Evolutionary conservation across 352 stramenopile genomes (phyloP).

Genomic region (Phytopythium cucurbitacearum): DNA sequence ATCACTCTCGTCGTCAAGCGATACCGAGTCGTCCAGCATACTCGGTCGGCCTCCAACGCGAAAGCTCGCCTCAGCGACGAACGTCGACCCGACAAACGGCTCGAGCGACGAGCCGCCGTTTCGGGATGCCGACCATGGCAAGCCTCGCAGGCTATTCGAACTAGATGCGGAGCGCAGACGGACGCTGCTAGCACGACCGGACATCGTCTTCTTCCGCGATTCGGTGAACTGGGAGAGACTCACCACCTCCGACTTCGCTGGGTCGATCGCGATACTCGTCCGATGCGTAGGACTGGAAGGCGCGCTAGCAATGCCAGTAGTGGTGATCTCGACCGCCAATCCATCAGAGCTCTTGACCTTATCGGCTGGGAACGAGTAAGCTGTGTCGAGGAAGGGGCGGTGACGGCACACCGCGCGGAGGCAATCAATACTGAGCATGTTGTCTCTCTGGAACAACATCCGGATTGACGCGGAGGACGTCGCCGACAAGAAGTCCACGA

Average conservation of each 20-base stretch:
- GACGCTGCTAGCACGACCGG: slow-evolving; percentile 9
- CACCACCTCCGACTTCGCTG: slow-evolving; percentile 17
- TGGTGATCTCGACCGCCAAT: background rate
- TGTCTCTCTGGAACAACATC: slow-evolving; percentile 34
- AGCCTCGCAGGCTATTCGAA: slow-evolving; percentile 1
- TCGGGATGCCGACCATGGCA: slow-evolving; percentile 9
- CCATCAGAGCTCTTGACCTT: background rate
- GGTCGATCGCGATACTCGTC: background rate
- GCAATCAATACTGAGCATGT: slow-evolving; percentile 26
- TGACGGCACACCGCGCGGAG: slow-evolving; percentile 25
- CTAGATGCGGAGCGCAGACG: slow-evolving; percentile 4
- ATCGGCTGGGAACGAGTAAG: background rate
- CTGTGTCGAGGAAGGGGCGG: slow-evolving; percentile 19
- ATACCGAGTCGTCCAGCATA: too few species aligned
- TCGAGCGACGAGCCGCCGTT: slow-evolving; percentile 1
- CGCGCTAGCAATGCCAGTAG: background rate
- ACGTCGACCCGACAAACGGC: slow-evolving; percentile 16
- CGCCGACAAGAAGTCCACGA: slow-evolving; percentile 28
- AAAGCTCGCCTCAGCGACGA: slow-evolving; percentile 17
- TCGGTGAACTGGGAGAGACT: slow-evolving; percentile 35
- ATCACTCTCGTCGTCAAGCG: background rate
- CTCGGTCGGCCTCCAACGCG: background rate
- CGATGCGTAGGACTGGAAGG: background rate
- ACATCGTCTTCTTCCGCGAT: slow-evolving; percentile 14
- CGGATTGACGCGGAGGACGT: slow-evolving; percentile 8